phyloP scores from a whole-genome alignment of 2,329 filamentous ascomycete genomes.

The Fusarium algeriense region DNA sequence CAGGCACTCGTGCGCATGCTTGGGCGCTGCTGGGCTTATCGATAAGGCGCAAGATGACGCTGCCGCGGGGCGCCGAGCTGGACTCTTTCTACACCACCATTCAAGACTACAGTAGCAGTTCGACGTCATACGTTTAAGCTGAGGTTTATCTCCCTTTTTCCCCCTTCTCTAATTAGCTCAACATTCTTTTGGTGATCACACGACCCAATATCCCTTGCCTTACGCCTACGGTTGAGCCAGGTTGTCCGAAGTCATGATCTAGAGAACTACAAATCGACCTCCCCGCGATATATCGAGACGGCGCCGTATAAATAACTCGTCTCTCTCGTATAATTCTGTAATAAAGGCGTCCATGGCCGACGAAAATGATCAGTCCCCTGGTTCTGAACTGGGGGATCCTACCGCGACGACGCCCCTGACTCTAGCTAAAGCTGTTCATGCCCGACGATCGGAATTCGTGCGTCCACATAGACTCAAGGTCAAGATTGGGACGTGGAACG shows the following conservation, averaged over 20 bases:
- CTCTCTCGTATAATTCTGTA: slow-evolving; percentile 22
- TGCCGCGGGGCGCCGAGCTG: slow-evolving; percentile 25
- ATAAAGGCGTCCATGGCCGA: slow-evolving; percentile 47
- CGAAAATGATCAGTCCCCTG: slow-evolving; percentile 51
- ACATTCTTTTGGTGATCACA: slow-evolving; percentile 29
- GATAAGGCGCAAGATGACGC: slow-evolving; percentile 47
- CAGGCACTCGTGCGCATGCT: slow-evolving; percentile 36
- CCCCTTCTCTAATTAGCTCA: slow-evolving; percentile 8
- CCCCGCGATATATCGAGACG: slow-evolving; percentile 43
- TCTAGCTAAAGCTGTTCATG: slow-evolving; percentile 74
- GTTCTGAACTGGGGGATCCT: slow-evolving; percentile 60
- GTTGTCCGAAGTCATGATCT: slow-evolving; percentile 51
- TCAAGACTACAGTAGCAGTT: slow-evolving; percentile 18
- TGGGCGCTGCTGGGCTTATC: slow-evolving; percentile 44
- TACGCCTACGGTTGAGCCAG: slow-evolving; percentile 20
- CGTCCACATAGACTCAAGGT: slow-evolving; percentile 80
- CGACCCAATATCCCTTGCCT: background rate
- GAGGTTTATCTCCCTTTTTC: slow-evolving; percentile 23
- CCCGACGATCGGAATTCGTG: slow-evolving; percentile 83
- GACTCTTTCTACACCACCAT: slow-evolving; percentile 38
- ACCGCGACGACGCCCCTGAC: slow-evolving; percentile 64
- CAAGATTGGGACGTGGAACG: slow-evolving; percentile 96
- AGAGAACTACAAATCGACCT: slow-evolving; percentile 48
- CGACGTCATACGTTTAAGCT: slow-evolving; percentile 35
- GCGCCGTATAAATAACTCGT: slow-evolving; percentile 34